Percentiles rank a stretch among this genome's conserved stretches.
These are phyloP conservation scores for Neurospora terricola DNA, from an alignment of 495 filamentous ascomycete genomes.

Conservation along the genomic window DNA sequence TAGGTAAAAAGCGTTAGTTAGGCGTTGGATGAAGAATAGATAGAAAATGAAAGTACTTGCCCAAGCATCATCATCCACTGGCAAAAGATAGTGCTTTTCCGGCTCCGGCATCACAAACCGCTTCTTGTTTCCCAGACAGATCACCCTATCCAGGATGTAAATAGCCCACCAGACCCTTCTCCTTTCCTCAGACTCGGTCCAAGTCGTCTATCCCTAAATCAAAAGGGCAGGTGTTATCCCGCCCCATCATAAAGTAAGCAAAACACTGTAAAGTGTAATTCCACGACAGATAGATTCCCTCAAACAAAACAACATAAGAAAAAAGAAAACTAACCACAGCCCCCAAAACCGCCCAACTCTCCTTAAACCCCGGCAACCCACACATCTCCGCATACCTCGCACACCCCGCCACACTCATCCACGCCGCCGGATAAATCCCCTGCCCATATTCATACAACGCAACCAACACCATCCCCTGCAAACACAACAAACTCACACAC, in stretches of 20 bases:
- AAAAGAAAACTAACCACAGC: constrained; percentile 13
- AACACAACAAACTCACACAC: constrained; percentile 27
- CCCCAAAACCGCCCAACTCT: constrained; percentile 26
- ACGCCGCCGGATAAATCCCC: constrained; percentile 39
- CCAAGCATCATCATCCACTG: constrained; percentile 36
- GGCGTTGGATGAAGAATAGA: not conserved
- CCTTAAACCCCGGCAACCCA: constrained; percentile 30
- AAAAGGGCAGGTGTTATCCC: not conserved
- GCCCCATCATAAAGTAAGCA: constrained; percentile 1
- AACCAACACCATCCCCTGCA: constrained; percentile 37
- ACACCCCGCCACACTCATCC: constrained; percentile 33
- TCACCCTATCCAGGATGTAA: constrained; percentile 37
- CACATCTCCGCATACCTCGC: constrained; percentile 35
- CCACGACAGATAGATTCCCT: too few relatives aligned
- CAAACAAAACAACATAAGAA: too few relatives aligned
- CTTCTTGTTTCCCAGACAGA: constrained; percentile 35
- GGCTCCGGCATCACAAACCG: constrained; percentile 35
- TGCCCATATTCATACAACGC: constrained; percentile 40
- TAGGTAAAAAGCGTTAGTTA: not conserved
- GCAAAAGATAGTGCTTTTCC: constrained; percentile 26
- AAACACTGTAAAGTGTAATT: too few relatives aligned
- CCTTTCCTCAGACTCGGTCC: constrained; percentile 42
- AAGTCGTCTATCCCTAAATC: constrained; percentile 20
- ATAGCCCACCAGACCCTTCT: constrained; percentile 41
- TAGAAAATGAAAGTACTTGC: constrained; percentile 15